phyloP scores from a whole-genome alignment of 2,329 filamentous ascomycete species.

The Neofusicoccum ribis region DNA sequence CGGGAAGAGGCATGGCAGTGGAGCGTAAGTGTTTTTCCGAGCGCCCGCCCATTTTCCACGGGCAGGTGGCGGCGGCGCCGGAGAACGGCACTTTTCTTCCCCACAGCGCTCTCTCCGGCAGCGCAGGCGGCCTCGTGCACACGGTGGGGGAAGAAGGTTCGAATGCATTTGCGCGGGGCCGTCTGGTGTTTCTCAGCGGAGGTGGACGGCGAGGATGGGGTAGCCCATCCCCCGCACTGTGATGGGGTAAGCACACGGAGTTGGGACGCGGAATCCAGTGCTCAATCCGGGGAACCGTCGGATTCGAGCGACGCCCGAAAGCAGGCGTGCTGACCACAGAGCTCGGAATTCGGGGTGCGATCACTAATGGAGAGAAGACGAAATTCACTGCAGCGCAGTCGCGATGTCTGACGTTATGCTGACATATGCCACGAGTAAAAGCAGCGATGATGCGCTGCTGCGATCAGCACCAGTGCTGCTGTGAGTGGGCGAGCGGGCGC shows the following conservation, averaged over 20 bases:
- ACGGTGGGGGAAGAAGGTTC: neutral
- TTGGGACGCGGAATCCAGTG: neutral
- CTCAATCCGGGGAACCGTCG: neutral
- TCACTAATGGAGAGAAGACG: neutral
- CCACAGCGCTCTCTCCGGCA: neutral
- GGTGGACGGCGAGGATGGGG: neutral
- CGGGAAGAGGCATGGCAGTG: conserved; percentile 1
- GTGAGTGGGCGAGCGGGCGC: neutral
- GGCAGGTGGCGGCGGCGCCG: neutral
- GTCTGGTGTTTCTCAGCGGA: too few relatives aligned
- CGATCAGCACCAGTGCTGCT: neutral
- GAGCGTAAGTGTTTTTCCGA: conserved; percentile 9
- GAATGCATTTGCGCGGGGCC: too few relatives aligned
- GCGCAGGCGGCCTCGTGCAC: neutral
- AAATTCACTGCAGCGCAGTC: neutral
- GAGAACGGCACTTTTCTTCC: neutral
- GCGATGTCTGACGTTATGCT: conserved; percentile 9
- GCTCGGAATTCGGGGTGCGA: neutral
- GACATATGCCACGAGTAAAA: neutral
- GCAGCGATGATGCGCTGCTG: neutral
- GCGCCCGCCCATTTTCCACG: neutral
- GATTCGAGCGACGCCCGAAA: neutral
- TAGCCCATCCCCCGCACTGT: neutral
- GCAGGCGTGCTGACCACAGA: neutral
- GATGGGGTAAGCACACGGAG: neutral